Evolutionary conservation across 305 asterid genomes (phyloP).

Genomic region (Lippia alba): DNA sequence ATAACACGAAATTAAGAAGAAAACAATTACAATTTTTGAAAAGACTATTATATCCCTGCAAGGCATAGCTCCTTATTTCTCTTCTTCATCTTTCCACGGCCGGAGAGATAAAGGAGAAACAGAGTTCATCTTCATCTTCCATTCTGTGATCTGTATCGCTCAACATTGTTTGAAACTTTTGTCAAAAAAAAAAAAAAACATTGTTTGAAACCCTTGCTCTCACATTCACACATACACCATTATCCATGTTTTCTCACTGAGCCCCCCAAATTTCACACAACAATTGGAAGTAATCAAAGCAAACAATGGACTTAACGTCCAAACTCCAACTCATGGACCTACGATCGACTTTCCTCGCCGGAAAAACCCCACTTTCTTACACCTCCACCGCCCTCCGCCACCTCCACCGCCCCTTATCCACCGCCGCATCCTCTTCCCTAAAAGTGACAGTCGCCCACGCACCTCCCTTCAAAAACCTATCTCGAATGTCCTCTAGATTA

Average conservation of each 20-base stretch:
- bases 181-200: no score
- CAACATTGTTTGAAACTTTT: no score
- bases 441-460: conserved; percentile 37
- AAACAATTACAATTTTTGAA: background rate
- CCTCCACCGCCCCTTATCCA: conserved; percentile 37
- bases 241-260: background rate
- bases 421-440: conserved; percentile 43
- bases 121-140: background rate
- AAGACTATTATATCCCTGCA: background rate
- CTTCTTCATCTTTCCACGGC: conserved; percentile 20
- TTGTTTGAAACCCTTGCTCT: background rate
- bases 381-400: conserved; percentile 47
- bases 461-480: conserved; percentile 35
- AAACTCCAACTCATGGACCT: conserved; percentile 72
- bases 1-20: background rate
- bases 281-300: background rate
- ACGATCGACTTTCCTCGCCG: conserved; percentile 71
- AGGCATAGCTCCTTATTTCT: background rate
- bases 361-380: conserved; percentile 51
- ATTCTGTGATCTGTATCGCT: background rate
- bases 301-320: conserved; percentile 70
- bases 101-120: background rate
- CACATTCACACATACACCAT: background rate
- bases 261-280: background rate
- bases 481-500: conserved; percentile 50